These are phyloP conservation scores for Pterocarpus macrocarpus DNA, from an alignment of 306 rosid species.

Conservation along the genomic window DNA sequence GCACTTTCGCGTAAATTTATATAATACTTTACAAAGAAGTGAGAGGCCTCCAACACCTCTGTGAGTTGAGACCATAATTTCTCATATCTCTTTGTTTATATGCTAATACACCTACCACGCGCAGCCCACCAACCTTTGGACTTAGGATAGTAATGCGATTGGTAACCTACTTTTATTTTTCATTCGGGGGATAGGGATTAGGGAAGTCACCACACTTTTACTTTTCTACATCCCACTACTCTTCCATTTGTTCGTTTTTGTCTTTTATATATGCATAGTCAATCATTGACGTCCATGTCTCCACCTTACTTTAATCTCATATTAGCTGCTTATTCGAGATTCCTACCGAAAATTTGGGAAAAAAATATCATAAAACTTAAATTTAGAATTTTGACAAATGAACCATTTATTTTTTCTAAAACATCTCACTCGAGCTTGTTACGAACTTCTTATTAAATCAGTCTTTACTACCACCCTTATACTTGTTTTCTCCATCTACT, in stretches of 20 bases:
- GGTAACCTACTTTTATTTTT: neutral
- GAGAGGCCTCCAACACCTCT: slow-evolving; percentile 2
- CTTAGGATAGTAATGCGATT: neutral
- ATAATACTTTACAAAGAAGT: neutral
- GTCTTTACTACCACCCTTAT: neutral
- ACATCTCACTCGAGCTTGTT: neutral
- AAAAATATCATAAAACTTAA: neutral
- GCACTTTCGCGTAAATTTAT: neutral
- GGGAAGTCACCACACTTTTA: neutral
- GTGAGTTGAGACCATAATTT: neutral
- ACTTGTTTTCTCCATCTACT: slow-evolving; percentile 4
- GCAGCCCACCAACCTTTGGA: slow-evolving; percentile 29
- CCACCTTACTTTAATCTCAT: neutral
- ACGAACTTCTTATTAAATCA: neutral
- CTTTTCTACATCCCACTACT: neutral
- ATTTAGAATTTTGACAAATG: neutral
- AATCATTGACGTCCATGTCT: slow-evolving; percentile 4
- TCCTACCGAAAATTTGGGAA: neutral
- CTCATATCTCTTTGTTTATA: neutral
- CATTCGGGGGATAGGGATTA: neutral
- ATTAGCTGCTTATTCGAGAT: slow-evolving; percentile 5
- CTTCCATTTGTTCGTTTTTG: neutral
- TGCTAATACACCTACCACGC: slow-evolving; percentile 11
- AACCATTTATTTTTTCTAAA: neutral
- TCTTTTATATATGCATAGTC: neutral